These are phyloP conservation scores for Amborella trichopoda DNA, from an alignment of 164 flowering plant genomes.

Conservation along the genomic window DNA sequence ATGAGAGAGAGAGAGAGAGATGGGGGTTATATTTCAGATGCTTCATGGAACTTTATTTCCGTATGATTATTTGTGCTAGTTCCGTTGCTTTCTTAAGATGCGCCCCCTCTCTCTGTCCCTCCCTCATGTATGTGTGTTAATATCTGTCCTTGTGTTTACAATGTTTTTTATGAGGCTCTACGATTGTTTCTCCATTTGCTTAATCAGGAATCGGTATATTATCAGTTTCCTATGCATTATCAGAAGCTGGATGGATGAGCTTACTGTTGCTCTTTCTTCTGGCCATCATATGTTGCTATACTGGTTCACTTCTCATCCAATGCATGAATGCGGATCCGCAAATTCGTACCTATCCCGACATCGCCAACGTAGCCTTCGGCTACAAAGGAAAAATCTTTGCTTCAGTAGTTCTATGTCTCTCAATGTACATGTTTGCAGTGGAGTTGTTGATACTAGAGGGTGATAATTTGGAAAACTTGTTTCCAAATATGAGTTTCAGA, in stretches of 20 bases:
- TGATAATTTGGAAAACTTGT: not conserved
- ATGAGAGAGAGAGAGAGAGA: too few species aligned
- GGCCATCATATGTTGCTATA: conserved; percentile 1
- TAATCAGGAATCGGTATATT: conserved; percentile 5
- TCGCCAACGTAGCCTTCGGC: conserved; percentile 2
- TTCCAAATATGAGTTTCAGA: not conserved
- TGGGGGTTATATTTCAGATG: too few species aligned
- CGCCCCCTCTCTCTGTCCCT: too few species aligned
- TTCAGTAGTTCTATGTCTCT: not conserved
- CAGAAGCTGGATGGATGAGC: conserved; percentile 6
- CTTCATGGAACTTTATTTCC: too few species aligned
- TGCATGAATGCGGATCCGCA: not conserved
- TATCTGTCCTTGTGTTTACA: too few species aligned
- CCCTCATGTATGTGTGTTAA: too few species aligned
- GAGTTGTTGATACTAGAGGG: conserved; percentile 5
- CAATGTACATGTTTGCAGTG: conserved; percentile 1
- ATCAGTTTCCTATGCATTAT: conserved; percentile 5
- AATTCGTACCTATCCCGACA: conserved; percentile 1
- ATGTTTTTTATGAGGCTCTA: too few species aligned
- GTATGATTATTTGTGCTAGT: too few species aligned
- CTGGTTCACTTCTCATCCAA: not conserved
- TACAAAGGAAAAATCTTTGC: conserved; percentile 1
- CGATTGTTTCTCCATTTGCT: too few species aligned
- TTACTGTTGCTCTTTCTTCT: not conserved
- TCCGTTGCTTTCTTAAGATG: too few species aligned